phyloP scores from a whole-genome alignment of 1,139 yeast species.

The Hyphopichia buzzinii region DNA sequence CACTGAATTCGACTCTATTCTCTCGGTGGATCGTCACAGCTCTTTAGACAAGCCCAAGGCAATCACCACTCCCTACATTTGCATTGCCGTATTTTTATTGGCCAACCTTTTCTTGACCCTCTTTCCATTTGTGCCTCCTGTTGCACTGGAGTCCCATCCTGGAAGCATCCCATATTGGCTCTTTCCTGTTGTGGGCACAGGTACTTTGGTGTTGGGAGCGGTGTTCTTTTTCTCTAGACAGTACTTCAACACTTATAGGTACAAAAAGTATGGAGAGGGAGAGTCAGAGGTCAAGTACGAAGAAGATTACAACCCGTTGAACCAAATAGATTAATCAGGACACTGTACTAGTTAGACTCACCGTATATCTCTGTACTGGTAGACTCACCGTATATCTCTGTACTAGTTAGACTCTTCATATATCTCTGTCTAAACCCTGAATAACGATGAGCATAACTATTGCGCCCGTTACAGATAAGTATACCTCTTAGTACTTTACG shows the following conservation, averaged over 20 bases:
- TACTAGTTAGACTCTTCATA: too few species aligned
- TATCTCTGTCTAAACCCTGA: too few species aligned
- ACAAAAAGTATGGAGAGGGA: slow-evolving; percentile 8
- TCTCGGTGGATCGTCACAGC: slow-evolving; percentile 15
- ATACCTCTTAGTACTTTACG: too few species aligned
- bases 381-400: too few species aligned
- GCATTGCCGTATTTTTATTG: slow-evolving; percentile 38
- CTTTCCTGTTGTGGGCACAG: slow-evolving; percentile 54
- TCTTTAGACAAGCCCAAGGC: slow-evolving; percentile 5
- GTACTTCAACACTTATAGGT: slow-evolving; percentile 6
- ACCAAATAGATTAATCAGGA: too few species aligned
- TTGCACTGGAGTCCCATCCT: background rate
- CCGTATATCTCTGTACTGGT: too few species aligned
- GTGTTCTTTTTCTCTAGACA: slow-evolving; percentile 25
- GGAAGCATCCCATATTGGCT: slow-evolving; percentile 49
- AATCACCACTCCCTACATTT: slow-evolving; percentile 28
- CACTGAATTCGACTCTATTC: slow-evolving; percentile 15
- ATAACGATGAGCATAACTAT: too few species aligned
- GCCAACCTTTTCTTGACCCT: slow-evolving; percentile 54
- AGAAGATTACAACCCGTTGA: slow-evolving; percentile 8
- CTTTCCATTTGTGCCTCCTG: slow-evolving; percentile 58
- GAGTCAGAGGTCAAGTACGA: slow-evolving; percentile 13
- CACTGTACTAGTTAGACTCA: too few species aligned
- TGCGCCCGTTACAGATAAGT: too few species aligned
- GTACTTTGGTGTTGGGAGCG: slow-evolving; percentile 46